These are phyloP conservation scores for Colletotrichum filicis DNA, from an alignment of 2,329 filamentous ascomycete genomes.

Conservation along the genomic window DNA sequence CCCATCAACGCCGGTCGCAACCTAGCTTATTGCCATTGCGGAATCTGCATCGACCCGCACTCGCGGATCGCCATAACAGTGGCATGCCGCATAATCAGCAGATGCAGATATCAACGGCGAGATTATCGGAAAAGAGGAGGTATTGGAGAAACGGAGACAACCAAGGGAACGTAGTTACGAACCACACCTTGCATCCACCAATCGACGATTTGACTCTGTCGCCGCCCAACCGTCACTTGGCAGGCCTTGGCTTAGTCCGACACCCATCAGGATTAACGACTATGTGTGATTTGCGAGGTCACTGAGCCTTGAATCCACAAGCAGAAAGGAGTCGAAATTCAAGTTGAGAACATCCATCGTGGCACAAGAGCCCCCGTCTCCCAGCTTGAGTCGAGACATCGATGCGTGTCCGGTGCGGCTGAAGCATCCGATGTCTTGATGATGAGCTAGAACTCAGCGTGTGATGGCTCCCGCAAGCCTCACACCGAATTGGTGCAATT, in stretches of 20 bases:
- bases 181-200: neutral
- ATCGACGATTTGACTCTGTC: slow-evolving; percentile 1
- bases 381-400: neutral
- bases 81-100: neutral
- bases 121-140: slow-evolving; percentile 2
- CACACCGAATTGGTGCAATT: neutral
- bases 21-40: slow-evolving; percentile 7
- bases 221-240: slow-evolving; percentile 13
- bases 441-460: neutral
- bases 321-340: neutral
- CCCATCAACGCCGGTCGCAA: neutral
- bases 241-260: slow-evolving; percentile 7
- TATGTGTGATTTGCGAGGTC: slow-evolving; percentile 5
- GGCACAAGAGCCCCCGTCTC: neutral
- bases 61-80: slow-evolving; percentile 24
- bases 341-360: slow-evolving; percentile 9
- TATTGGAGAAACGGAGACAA: neutral
- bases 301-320: neutral
- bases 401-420: neutral
- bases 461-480: neutral
- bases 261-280: neutral
- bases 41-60: slow-evolving; percentile 27
- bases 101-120: slow-evolving; percentile 21
- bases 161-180: slow-evolving; percentile 13
- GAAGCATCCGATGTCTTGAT: neutral